Percentiles rank a stretch among this genome's conserved stretches.
phyloP scores from a whole-genome alignment of 1,284 basidiomycete genomes.

The Ustilago tritici region DNA sequence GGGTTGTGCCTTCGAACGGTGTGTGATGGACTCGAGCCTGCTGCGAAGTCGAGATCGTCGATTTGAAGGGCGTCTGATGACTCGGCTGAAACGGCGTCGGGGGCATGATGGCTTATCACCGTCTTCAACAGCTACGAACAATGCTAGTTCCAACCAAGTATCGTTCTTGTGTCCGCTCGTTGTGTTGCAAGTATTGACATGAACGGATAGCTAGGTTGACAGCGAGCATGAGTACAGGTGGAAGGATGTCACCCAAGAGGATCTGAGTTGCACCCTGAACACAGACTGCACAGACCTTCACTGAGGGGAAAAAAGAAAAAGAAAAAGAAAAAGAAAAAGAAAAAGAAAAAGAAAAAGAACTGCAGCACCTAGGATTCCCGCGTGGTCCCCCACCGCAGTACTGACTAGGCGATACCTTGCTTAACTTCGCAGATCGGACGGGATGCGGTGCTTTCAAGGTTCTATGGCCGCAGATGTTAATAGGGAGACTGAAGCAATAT shows the following conservation, averaged over 20 bases:
- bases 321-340: not conserved
- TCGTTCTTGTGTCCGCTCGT: too few relatives aligned
- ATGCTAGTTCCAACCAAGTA: too few relatives aligned
- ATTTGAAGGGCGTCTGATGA: conserved; percentile 55
- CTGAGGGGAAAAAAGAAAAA: not conserved
- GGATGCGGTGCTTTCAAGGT: conserved; percentile 84
- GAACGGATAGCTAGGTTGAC: too few relatives aligned
- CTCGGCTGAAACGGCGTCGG: conserved; percentile 43
- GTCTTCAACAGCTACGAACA: too few relatives aligned
- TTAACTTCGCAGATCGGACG: conserved; percentile 84
- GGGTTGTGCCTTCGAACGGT: conserved; percentile 8
- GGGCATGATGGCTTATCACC: conserved; percentile 25
- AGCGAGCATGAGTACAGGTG: not conserved
- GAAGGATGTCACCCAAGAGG: not conserved
- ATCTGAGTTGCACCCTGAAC: conserved; percentile 5
- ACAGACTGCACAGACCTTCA: conserved; percentile 2
- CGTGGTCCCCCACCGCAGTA: conserved; percentile 86
- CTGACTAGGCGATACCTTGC: conserved; percentile 82
- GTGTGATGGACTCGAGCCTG: conserved; percentile 31
- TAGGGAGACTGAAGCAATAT: not conserved
- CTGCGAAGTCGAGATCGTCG: conserved; percentile 43
- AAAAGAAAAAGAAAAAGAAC: conserved; percentile 67
- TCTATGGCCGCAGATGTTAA: conserved; percentile 79
- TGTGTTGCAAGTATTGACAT: too few relatives aligned
- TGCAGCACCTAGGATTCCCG: conserved; percentile 84